Conservation (phyloP, 2,329 filamentous ascomycete genomes). For the Pyricularia pennisetigena region DNA sequence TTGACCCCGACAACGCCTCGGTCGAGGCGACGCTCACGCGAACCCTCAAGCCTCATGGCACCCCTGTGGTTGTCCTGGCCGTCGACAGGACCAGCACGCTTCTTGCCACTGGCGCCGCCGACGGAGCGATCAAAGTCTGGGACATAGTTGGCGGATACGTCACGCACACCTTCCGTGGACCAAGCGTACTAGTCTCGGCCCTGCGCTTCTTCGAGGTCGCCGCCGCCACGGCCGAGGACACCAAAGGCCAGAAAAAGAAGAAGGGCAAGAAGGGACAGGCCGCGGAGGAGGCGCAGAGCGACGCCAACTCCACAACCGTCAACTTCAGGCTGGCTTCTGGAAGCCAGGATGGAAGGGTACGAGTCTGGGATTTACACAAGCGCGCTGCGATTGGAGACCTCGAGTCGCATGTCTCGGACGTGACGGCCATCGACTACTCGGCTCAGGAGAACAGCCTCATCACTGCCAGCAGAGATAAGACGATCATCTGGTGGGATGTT, state of each 20-base stretch:
- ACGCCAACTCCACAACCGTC: constrained; percentile 24
- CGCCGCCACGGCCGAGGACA: constrained; percentile 24
- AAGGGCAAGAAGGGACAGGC: constrained; percentile 31
- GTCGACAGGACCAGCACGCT: constrained; percentile 83
- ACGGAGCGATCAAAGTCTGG: constrained; percentile 94
- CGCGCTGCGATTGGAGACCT: constrained; percentile 66
- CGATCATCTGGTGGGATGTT: constrained; percentile 84
- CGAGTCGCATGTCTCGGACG: constrained; percentile 90
- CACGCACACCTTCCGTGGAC: constrained; percentile 91
- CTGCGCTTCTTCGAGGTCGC: constrained; percentile 82
- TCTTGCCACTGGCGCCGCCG: constrained; percentile 84
- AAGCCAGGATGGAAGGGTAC: constrained; percentile 86
- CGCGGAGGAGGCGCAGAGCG: constrained; percentile 29
- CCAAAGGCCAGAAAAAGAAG: constrained; percentile 28
- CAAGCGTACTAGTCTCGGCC: constrained; percentile 83
- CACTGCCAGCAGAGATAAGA: constrained; percentile 86
- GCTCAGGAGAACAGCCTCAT: constrained; percentile 64
- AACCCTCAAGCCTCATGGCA: constrained; percentile 80
- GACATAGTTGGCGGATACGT: constrained; percentile 84
- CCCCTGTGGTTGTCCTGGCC: constrained; percentile 78
- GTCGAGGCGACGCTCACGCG: constrained; percentile 61
- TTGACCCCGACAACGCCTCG: constrained; percentile 42
- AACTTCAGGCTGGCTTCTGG: constrained; percentile 79
- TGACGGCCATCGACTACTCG: constrained; percentile 80
- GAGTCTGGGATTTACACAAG: constrained; percentile 86